phyloP scores from a whole-genome alignment of 73 alveolate genomes.

The Diophrys sp. region DNA sequence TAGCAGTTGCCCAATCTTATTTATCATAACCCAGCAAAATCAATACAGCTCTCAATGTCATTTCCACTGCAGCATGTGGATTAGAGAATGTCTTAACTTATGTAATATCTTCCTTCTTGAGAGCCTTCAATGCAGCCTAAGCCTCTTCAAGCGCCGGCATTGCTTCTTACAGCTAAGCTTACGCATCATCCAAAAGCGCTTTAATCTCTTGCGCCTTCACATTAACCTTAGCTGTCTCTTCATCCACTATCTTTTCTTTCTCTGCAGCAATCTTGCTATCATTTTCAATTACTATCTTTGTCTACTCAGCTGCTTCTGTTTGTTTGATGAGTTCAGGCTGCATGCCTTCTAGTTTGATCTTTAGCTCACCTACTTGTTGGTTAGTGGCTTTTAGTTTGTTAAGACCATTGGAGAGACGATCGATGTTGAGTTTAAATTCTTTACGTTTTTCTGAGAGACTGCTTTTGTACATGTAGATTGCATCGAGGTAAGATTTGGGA shows the following conservation, averaged over 20 bases:
- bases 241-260: constrained; percentile 68
- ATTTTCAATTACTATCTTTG: constrained; percentile 79
- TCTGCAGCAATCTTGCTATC: constrained; percentile 77
- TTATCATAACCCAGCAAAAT: constrained; percentile 46
- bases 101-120: constrained; percentile 79
- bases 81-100: constrained; percentile 72
- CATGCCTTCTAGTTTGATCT: constrained; percentile 52
- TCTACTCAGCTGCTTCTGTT: constrained; percentile 77
- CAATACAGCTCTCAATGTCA: constrained; percentile 79
- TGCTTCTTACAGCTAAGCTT: constrained; percentile 86
- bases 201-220: constrained; percentile 57
- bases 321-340: constrained; percentile 60
- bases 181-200: constrained; percentile 63
- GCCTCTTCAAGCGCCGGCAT: constrained; percentile 97
- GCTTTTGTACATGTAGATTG: constrained; percentile 60
- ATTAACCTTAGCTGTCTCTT: constrained; percentile 72
- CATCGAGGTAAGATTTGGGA: constrained; percentile 71
- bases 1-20: constrained; percentile 63
- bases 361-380: constrained; percentile 54
- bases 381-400: constrained; percentile 68
- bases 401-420: constrained; percentile 59
- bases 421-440: constrained; percentile 74
- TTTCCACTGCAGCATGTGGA: constrained; percentile 82
- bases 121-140: constrained; percentile 89
- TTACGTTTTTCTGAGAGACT: constrained; percentile 71